Base-by-base conservation (phyloP, 257 asterid genomes). In the Mentha longifolia region DNA sequence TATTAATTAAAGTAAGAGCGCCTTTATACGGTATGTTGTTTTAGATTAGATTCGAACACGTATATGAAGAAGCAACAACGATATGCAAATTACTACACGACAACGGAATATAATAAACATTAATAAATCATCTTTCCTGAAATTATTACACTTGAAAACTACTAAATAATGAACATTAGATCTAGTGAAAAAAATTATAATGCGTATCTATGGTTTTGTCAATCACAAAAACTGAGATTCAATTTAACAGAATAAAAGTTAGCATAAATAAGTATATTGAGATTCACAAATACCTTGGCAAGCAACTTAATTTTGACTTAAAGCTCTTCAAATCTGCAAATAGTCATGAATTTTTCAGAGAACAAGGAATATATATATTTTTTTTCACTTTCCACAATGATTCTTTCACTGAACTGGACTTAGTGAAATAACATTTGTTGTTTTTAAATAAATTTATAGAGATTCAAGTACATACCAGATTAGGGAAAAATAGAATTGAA, bases 261-360 rank as follows among this genome's bases (percentile, higher is more conserved):
- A 69, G 12, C 22, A 52, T 1, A 15, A 55, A 33, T 15, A 51
- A 3, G 28, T 4, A 31, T 16, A 47, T 0, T 47, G 37, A 35
- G 19, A 60, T 47, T n/a, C 7, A 22, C 35, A 49, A 46, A 25
- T 68, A 75, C 79, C 79, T 75, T 17, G 45, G 49, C 0, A 16
- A n/a, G 56, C 6, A 16, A 16, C 39, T 56, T 25, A 25, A 5
- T 20, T 11, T 7, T 55, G 59, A 2, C 41, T 59, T 19, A 67
- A 59, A 67, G 19, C 61, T 50, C 74, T 41, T 60, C 41, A 61
- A 68, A 61, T 25, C 68, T 49, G 52, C 68, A 59, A 20, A 71
- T 16, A 45, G 10, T 57, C 12, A 43, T 7, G 58, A 25, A 42
- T 1, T 41, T 2, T 69, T 1, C 16, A 33, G 25, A 70, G 19